Conservation (phyloP, 345 rosid species). For the Eucalyptus tenuipes region DNA sequence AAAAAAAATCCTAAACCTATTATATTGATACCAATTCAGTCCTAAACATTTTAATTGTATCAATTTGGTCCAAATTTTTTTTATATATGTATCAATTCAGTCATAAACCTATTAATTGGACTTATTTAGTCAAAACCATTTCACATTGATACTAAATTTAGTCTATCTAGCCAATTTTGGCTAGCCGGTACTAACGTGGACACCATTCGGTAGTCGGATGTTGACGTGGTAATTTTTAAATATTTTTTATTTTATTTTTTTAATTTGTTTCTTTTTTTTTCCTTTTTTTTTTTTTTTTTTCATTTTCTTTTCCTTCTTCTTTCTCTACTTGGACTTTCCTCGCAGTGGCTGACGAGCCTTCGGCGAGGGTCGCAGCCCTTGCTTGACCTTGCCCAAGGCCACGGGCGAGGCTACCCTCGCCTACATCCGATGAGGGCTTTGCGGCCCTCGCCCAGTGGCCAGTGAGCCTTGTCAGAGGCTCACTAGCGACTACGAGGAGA, state of each 20-base stretch:
- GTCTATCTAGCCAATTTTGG: accelerated
- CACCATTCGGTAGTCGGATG: accelerated
- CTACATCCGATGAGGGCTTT: accelerated
- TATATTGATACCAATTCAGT: too few relatives aligned
- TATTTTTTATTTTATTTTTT: accelerated
- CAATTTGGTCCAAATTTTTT: too few relatives aligned
- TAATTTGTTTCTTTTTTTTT: too few relatives aligned
- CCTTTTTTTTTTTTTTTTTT: accelerated
- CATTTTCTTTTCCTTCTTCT: too few relatives aligned
- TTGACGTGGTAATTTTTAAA: too few relatives aligned
- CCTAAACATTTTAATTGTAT: accelerated
- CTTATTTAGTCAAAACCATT: too few relatives aligned
- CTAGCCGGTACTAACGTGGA: accelerated
- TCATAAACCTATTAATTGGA: too few relatives aligned
- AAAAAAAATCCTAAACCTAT: too few relatives aligned
- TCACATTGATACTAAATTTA: too few relatives aligned
- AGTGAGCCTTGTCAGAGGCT: accelerated
- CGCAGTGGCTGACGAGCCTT: accelerated
- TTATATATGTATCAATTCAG: too few relatives aligned
- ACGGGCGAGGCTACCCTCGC: accelerated
- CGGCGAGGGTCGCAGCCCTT: accelerated
- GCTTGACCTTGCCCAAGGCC: accelerated
- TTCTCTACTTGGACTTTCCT: too few relatives aligned
- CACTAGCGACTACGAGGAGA: too few relatives aligned
- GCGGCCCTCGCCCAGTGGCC: accelerated